Conservation (phyloP, 176 grass and related monocot species). For the barley (Hordeum vulgare) region MorexV3_pseudomolecules_assembly NC_058518.1:149059069-149059568, state of each 20-base stretch:
- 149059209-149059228: not conserved
- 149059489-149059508: not conserved
- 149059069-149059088: not conserved
- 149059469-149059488: not conserved
- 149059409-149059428: slow-evolving; percentile 80
- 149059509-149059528: not conserved
- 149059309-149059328: slow-evolving; percentile 96
- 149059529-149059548: not conserved
- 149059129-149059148: not conserved
- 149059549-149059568: not conserved
- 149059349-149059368: slow-evolving; percentile 99
- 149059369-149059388: slow-evolving; percentile 93
- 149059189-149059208: not conserved
- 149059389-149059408: slow-evolving; percentile 60
- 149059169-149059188: not conserved
- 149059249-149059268: slow-evolving; percentile 73
- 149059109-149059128: not conserved
- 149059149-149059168: not conserved
- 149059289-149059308: slow-evolving; percentile 91
- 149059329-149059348: slow-evolving; percentile 94
- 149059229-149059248: not conserved
- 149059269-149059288: slow-evolving; percentile 91
- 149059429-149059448: slow-evolving; percentile 14
- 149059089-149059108: not conserved
- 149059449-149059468: not conserved